Conservation (phyloP, 2,329 filamentous ascomycete genomes). For the Trichoderma koningiopsis region DNA sequence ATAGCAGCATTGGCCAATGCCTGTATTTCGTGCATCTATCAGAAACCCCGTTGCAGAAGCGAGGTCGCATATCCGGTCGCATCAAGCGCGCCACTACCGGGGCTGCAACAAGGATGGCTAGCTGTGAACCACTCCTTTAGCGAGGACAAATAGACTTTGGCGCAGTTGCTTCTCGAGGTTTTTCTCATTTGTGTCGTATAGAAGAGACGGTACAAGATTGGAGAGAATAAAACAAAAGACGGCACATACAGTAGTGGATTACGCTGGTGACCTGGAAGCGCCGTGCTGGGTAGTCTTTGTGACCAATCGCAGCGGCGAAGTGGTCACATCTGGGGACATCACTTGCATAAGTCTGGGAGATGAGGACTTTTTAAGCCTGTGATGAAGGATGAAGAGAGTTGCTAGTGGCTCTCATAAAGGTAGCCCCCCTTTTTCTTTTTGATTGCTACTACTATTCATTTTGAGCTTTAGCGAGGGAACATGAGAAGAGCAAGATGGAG, state of each 20-base stretch:
- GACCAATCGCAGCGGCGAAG: conserved; percentile 24
- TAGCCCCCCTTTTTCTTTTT: background rate
- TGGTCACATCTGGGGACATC: conserved; percentile 28
- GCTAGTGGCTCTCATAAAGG: background rate
- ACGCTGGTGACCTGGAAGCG: conserved; percentile 19
- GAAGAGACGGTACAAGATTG: background rate
- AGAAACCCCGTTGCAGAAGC: conserved; percentile 8
- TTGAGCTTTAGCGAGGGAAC: background rate
- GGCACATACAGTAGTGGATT: background rate
- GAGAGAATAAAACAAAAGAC: background rate
- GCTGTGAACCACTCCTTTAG: background rate
- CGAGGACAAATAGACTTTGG: background rate
- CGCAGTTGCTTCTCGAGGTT: background rate
- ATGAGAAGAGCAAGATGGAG: background rate
- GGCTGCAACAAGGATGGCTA: background rate
- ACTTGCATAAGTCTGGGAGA: conserved; percentile 24
- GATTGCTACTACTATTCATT: background rate
- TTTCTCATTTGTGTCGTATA: background rate
- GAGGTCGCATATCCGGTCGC: conserved; percentile 25
- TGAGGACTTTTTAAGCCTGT: background rate
- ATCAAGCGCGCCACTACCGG: conserved; percentile 11
- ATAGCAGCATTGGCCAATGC: background rate
- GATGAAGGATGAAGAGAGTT: background rate
- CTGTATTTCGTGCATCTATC: conserved; percentile 4
- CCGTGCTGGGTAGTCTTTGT: conserved; percentile 10